Base-by-base conservation (phyloP, 208 protist genomes). In the Novymonas esmeraldas region DNA sequence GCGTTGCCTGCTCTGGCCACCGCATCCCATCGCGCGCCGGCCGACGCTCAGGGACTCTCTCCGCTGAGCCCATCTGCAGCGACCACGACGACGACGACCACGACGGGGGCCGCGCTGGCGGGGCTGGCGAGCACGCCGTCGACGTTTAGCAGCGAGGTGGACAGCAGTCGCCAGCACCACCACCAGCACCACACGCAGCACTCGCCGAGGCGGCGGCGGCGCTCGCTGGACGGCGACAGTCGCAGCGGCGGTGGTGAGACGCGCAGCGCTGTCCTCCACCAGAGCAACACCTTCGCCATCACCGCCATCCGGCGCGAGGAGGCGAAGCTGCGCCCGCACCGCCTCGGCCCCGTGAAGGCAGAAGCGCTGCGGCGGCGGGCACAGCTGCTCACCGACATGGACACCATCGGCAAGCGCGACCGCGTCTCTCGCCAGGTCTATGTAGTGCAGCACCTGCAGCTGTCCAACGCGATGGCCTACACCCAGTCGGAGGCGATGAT, bases 371-470 rank as follows among this genome's bases (percentile, higher is more conserved):
- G 31, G 2, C 56, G 70, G 13, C 63, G 56, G 46, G 31, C 20
- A 34, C 54, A 65, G 48, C 56, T 76, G 3, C 48, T 76, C 0
- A 28, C 48, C 0, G 70, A 76, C 20, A 69, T 76, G 62, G 48
- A 64, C 0, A 69, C 34, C 11, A 76, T 76, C 24, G 22, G 34
- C 4, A 64, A 70, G 56, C 70, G 70, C 6, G 62, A 76, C 39
- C 38, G n/a, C 10, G 62, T 64, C n/a, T 61, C 62, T 2, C 70
- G 70, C 16, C 70, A 76, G 24, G 28, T 46, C 20, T 76, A 76
- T 55, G 33, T 65, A 11, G 62, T 64, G 20, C 70, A 76, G 63
- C 70, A 76, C 38, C 70, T 76, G 34, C 42, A 45, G 0, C 45
- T 76, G 31, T 44, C 62, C 16, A 76, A 64, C 36, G 56, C 55